These are phyloP conservation scores for Meredithiella fracta DNA, from an alignment of 2,329 filamentous ascomycete species.

Conservation along the genomic window DNA sequence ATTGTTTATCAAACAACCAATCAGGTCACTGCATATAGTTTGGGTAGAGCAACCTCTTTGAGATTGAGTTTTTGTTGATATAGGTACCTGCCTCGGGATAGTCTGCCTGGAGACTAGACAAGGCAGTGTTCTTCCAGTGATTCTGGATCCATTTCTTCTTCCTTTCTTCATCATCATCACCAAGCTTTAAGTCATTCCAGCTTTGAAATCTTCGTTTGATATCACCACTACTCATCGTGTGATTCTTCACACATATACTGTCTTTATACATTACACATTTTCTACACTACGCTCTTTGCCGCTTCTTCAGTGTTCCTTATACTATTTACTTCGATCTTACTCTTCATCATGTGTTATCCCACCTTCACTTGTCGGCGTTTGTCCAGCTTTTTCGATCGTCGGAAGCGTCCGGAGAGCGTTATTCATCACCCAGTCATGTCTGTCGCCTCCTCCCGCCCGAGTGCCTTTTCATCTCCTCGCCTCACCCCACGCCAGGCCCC, in stretches of 20 bases:
- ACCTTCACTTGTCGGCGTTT: not conserved
- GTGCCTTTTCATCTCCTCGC: not conserved
- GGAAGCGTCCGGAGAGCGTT: conserved; percentile 1
- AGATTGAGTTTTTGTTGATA: not conserved
- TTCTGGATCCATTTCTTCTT: not conserved
- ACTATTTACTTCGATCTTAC: not conserved
- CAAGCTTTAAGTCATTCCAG: not conserved
- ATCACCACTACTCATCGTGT: not conserved
- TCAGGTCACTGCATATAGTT: too few relatives aligned
- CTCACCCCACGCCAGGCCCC: not conserved
- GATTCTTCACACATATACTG: too few relatives aligned
- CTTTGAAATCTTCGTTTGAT: not conserved
- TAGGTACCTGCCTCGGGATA: not conserved
- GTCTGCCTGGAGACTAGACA: not conserved
- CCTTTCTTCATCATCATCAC: not conserved
- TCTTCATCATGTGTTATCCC: not conserved
- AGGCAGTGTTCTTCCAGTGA: not conserved
- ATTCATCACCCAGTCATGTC: not conserved
- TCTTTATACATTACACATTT: too few relatives aligned
- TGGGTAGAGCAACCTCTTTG: not conserved
- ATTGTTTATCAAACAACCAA: too few relatives aligned
- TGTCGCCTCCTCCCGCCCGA: not conserved
- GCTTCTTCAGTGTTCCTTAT: too few relatives aligned
- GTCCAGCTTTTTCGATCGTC: not conserved
- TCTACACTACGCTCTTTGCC: too few relatives aligned